Base-by-base conservation (phyloP, 345 rosid genomes). In the Hibiscus mutabilis region DNA sequence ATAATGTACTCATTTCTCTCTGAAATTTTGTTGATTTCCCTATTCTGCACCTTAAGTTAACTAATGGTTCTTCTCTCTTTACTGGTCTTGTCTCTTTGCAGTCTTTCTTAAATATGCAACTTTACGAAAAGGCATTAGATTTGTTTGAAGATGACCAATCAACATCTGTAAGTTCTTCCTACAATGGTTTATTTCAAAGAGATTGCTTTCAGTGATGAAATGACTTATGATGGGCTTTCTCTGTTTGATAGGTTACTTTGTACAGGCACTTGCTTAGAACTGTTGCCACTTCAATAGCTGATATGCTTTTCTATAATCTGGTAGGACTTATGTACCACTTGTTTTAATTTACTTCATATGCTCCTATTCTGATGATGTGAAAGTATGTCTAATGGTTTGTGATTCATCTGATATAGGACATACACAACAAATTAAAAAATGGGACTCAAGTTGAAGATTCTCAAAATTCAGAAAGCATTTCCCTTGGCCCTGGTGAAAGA, bases 211-310 rank as follows among this genome's bases (percentile, higher is more conserved):
- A 68, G 72, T 74, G 74, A 57, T 73, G 40, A 76, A 77, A 76
- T 71, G 67, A 42, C 53, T 72, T 63, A 74, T 74, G 37, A 11
- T 37, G 18, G 63, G 44, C 29, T n/a, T 71, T 65, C 19, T 47
- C 22, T 76, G 35, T 82, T 78, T 69, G 79, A 25, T 86, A 94
- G 99, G 96, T 81, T 79, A 80, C 88, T 83, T 78, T 95, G 82
- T 97, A 95, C 68, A 83, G 92, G 79, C 97, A 95, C 81, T 80
- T 95, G 71, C 82, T 95, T 74, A 90, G 97, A 87, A 87, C 97
- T 77, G 74, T 83, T 46, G 96, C 87, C 78, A 85, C 90, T 77
- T 76, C 90, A 51, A 79, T 87, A 70, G 81, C 80, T 52, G 99
- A 95, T 81, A 82, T 74, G 21, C 88, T 90, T 64, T 78, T 94